Evolutionary conservation across 2,329 filamentous ascomycete species (phyloP).

Genomic region (Talaromyces marneffei): DNA sequence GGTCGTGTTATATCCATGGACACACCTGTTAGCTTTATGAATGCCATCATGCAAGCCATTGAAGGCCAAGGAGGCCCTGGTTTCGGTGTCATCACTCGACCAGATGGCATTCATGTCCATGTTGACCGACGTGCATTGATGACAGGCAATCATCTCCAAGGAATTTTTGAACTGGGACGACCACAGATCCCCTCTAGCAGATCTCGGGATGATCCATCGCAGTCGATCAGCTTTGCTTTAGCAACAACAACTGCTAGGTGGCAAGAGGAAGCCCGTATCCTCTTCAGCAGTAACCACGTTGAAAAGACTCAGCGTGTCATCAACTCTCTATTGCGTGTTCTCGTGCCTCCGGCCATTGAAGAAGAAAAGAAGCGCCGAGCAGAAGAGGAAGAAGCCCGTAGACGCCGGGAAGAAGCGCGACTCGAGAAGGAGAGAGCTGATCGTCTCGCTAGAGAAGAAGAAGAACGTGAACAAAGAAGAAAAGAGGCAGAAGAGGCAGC

Average conservation of each 20-base stretch:
- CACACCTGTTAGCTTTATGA: slow-evolving; percentile 52
- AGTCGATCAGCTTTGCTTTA: slow-evolving; percentile 68
- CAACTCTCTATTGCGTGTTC: slow-evolving; percentile 62
- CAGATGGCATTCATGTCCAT: slow-evolving; percentile 51
- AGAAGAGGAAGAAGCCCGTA: slow-evolving; percentile 51
- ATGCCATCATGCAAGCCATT: slow-evolving; percentile 53
- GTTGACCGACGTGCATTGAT: slow-evolving; percentile 48
- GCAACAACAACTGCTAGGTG: slow-evolving; percentile 70
- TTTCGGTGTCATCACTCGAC: slow-evolving; percentile 39
- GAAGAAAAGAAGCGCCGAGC: slow-evolving; percentile 67
- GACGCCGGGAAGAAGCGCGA: slow-evolving; percentile 57
- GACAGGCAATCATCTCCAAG: slow-evolving; percentile 49
- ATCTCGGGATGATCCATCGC: slow-evolving; percentile 49
- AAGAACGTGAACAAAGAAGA: slow-evolving; percentile 64
- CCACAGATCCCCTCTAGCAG: slow-evolving; percentile 27
- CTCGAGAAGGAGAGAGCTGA: slow-evolving; percentile 57
- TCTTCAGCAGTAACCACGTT: slow-evolving; percentile 64
- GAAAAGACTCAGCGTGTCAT: slow-evolving; percentile 66
- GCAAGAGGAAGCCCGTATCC: slow-evolving; percentile 80
- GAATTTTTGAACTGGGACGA: slow-evolving; percentile 34
- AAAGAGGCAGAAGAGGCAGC: slow-evolving; percentile 66
- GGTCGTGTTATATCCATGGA: slow-evolving; percentile 43
- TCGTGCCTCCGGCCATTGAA: slow-evolving; percentile 80
- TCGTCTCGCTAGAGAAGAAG: slow-evolving; percentile 61
- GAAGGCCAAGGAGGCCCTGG: slow-evolving; percentile 39